phyloP scores from a whole-genome alignment of 2,329 filamentous ascomycete genomes.

The Botrytis squamosa region DNA sequence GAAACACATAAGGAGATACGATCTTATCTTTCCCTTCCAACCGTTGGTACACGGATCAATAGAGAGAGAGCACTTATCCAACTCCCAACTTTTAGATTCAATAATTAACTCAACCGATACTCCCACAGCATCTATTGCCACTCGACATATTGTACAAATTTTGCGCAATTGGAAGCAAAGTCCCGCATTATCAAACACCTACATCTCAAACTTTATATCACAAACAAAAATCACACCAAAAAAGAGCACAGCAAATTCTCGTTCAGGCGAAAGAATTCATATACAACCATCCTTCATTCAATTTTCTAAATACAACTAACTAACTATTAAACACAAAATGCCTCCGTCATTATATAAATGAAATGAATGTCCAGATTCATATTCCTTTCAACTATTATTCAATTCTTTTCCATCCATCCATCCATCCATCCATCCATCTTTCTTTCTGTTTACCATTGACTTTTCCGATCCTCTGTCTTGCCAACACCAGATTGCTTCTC shows the following conservation, averaged over 20 bases:
- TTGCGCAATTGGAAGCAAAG: background rate
- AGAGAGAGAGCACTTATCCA: background rate
- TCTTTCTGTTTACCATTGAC: background rate
- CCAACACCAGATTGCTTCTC: background rate
- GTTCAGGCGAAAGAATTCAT: background rate
- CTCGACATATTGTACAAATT: background rate
- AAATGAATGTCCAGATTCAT: background rate
- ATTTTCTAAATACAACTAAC: background rate
- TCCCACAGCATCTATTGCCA: background rate
- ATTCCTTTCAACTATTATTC: background rate
- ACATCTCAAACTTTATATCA: background rate
- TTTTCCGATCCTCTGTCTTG: background rate
- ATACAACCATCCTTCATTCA: background rate
- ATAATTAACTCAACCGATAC: too few relatives aligned
- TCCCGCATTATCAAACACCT: background rate
- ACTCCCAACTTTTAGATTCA: background rate
- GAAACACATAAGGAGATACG: background rate
- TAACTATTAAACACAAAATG: background rate
- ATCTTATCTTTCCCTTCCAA: background rate
- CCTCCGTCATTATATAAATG: constrained; percentile 6
- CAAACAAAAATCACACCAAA: background rate
- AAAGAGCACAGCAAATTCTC: background rate
- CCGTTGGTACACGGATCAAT: background rate
- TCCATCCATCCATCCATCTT: background rate
- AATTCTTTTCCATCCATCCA: background rate